phyloP scores from a whole-genome alignment of 164 flowering plant genomes.

The Magnolia changhungtana region DNA sequence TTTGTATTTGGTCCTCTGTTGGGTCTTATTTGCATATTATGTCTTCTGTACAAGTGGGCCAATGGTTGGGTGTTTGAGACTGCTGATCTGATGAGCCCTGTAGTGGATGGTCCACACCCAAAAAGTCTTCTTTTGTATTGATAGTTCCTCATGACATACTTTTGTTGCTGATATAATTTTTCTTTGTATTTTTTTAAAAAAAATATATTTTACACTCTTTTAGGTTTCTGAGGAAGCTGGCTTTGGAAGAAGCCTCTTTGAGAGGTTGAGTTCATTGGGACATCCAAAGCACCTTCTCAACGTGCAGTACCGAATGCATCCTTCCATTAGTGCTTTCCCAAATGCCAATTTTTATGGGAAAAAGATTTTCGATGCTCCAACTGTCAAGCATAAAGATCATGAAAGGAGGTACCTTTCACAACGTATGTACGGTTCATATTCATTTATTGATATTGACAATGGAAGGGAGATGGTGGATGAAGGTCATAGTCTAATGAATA shows the following conservation, averaged over 20 bases:
- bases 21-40: slow-evolving; percentile 29
- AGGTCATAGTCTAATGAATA: slow-evolving; percentile 27
- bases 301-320: slow-evolving; percentile 59
- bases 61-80: slow-evolving; percentile 67
- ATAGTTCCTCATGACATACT: neutral
- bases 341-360: slow-evolving; percentile 34
- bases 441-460: slow-evolving; percentile 34
- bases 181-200: neutral
- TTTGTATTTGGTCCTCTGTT: neutral
- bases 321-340: slow-evolving; percentile 51
- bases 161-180: neutral
- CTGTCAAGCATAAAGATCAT: slow-evolving; percentile 19
- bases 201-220: neutral
- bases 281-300: slow-evolving; percentile 37
- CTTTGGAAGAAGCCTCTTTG: slow-evolving; percentile 56
- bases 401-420: slow-evolving; percentile 29
- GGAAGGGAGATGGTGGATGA: slow-evolving; percentile 31
- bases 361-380: slow-evolving; percentile 32
- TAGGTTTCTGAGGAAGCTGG: slow-evolving; percentile 36
- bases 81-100: slow-evolving; percentile 39
- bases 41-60: slow-evolving; percentile 53
- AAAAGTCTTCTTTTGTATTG: slow-evolving; percentile 15
- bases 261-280: slow-evolving; percentile 33
- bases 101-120: neutral
- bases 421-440: slow-evolving; percentile 44